Percentiles rank a stretch among this genome's conserved stretches.
phyloP scores from a whole-genome alignment of 1,139 yeast genomes.

The Magnusiomyces tetraspermus region DNA sequence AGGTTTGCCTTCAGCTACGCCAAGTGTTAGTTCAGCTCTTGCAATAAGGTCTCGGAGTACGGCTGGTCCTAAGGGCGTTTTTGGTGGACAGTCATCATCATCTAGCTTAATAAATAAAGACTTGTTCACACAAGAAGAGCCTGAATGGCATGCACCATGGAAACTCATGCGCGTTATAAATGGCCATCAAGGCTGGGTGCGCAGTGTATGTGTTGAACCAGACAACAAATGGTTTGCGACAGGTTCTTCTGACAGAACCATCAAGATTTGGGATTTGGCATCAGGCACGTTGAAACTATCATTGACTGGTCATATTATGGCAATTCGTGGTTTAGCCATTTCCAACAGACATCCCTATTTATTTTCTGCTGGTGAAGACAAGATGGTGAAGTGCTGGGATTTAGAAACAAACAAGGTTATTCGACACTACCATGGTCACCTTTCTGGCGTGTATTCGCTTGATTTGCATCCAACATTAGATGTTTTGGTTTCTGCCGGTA shows the following conservation, averaged over 20 bases:
- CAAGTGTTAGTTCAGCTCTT: constrained; percentile 12
- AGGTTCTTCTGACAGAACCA: constrained; percentile 81
- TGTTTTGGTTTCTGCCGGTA: constrained; percentile 78
- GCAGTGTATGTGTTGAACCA: constrained; percentile 73
- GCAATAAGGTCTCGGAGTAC: constrained; percentile 9
- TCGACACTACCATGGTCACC: constrained; percentile 88
- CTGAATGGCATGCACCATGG: constrained; percentile 59
- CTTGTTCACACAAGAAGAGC: constrained; percentile 23
- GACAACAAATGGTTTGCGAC: constrained; percentile 87
- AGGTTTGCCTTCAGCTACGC: constrained; percentile 17
- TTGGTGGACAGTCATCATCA: constrained; percentile 1
- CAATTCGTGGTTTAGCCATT: constrained; percentile 66
- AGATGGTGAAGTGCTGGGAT: constrained; percentile 95
- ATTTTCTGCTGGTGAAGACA: constrained; percentile 90
- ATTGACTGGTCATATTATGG: constrained; percentile 85
- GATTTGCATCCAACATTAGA: constrained; percentile 84
- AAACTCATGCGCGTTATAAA: constrained; percentile 61
- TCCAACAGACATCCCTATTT: constrained; percentile 75
- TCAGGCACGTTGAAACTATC: constrained; percentile 61
- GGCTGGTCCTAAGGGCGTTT: not conserved
- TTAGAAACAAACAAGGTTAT: constrained; percentile 74
- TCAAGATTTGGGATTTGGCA: constrained; percentile 87
- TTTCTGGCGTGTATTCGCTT: constrained; percentile 78
- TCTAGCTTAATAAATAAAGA: constrained; percentile 10
- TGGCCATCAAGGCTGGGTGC: constrained; percentile 92